phyloP scores from a whole-genome alignment of 352 stramenopile genomes.

The Phytophthora sp. region DNA sequence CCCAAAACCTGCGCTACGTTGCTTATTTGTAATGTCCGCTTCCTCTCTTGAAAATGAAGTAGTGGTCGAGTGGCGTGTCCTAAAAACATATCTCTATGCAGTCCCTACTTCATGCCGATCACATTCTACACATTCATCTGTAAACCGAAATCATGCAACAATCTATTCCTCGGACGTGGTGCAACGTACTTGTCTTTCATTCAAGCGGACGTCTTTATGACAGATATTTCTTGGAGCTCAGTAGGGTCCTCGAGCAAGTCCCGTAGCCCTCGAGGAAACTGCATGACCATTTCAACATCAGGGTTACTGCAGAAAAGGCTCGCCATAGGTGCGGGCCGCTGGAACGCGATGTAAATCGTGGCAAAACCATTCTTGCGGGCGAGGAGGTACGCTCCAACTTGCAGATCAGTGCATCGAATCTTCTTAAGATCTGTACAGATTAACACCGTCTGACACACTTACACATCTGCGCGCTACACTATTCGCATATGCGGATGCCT shows the following conservation, averaged over 20 bases:
- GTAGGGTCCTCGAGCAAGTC: slow-evolving; percentile 81
- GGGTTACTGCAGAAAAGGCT: slow-evolving; percentile 85
- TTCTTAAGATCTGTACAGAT: too few relatives aligned
- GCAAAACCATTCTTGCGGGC: slow-evolving; percentile 71
- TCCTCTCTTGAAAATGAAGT: too few relatives aligned
- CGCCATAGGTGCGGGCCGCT: slow-evolving; percentile 81
- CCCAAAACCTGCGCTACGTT: too few relatives aligned
- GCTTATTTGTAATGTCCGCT: too few relatives aligned
- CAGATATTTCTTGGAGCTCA: slow-evolving; percentile 80
- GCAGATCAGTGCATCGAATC: slow-evolving; percentile 86
- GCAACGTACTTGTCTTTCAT: slow-evolving; percentile 81
- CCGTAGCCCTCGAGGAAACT: slow-evolving; percentile 78
- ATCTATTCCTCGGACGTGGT: neutral
- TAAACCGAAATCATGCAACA: slow-evolving; percentile 9
- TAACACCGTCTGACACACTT: too few relatives aligned
- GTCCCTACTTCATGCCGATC: too few relatives aligned
- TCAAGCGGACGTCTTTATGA: slow-evolving; percentile 83
- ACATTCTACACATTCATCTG: too few relatives aligned
- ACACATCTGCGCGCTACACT: too few relatives aligned
- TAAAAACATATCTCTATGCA: too few relatives aligned
- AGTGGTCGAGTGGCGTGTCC: too few relatives aligned
- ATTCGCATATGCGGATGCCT: too few relatives aligned
- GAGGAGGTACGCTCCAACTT: slow-evolving; percentile 82
- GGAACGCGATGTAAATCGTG: slow-evolving; percentile 86
- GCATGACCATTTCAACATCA: slow-evolving; percentile 82